Evolutionary conservation across 2,329 filamentous ascomycete species (phyloP), one percentile per base, ranked within the genome.

Genomic region (Trichoderma cornu-damae): DNA sequence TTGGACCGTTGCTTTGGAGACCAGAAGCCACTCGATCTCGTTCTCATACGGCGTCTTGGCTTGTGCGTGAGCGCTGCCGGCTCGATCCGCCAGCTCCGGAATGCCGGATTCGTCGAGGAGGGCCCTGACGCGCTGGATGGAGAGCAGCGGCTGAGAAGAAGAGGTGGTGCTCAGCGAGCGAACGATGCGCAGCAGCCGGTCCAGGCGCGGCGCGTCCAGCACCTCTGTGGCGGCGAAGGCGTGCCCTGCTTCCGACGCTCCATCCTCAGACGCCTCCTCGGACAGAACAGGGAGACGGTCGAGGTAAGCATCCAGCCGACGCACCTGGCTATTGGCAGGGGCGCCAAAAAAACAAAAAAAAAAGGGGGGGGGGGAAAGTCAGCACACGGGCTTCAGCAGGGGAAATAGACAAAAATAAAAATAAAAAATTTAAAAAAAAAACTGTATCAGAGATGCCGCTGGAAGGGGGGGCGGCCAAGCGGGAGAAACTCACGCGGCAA

Each of bases 1-100:
- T 68, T 96, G 93, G n/a, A 92, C 84, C 0, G 92, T 89, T 4
- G 92, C 92, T 71, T 97, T 99, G 72, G 88, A 90, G 28, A 95
- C 82, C 14, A 96, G 77, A 22, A 96, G 75, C 94, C 94, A 97
- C 71, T 96, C 88, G 49, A 96, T 80, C 66, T 96, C 89, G 50
- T 82, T 79, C 68, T 91, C 86, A 66, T 89, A 87, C 16, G 77
- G 74, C 58, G 66, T 77, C 63, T 74, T 78, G 6, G 63, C 59
- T 24, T 63, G 62, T 22, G 66, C 63, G 9, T 68, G 61, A 28
- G 58, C 60, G 34, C 73, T 69, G 57, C 74, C 69, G 22, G 71
- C 68, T 54, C 40, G 73, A 67, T 72, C 68, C 28, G 71, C 65
- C 18, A 70, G 63, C 40, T 74, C 73, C 38, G 78, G 76, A 53